A percentile compares a stretch with the other conserved stretches of the same genome.
These are phyloP conservation scores for Rhodotorula babjevae DNA, from an alignment of 768 basidiomycete species.

Conservation along the genomic window DNA sequence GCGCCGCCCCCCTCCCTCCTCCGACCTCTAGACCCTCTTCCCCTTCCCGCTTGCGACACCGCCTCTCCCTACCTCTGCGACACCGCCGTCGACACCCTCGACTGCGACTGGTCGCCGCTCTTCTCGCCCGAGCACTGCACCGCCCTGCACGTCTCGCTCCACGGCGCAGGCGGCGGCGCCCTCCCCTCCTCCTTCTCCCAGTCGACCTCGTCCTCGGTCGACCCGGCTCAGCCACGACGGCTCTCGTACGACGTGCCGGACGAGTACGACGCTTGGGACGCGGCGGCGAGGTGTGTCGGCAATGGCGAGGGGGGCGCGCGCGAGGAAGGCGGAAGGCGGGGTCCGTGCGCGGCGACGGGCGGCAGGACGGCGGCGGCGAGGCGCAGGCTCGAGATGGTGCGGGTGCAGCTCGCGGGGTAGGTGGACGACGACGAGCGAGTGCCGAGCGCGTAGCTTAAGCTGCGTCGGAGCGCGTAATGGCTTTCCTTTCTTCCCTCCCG, in stretches of 20 bases:
- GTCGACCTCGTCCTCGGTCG: not conserved
- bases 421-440: too few relatives aligned
- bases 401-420: not conserved
- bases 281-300: not conserved
- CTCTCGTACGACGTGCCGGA: slow-evolving; percentile 19
- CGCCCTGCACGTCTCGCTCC: not conserved
- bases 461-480: too few relatives aligned
- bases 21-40: not conserved
- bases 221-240: not conserved
- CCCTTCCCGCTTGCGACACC: not conserved
- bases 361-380: not conserved
- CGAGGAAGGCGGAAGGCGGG: too few relatives aligned
- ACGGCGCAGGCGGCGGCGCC: slow-evolving; percentile 6
- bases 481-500: too few relatives aligned
- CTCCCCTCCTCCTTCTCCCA: not conserved
- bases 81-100: not conserved
- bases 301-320: too few relatives aligned
- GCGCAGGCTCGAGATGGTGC: not conserved
- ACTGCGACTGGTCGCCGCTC: not conserved
- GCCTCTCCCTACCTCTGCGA: not conserved
- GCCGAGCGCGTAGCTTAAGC: too few relatives aligned
- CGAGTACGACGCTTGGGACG: slow-evolving; percentile 1
- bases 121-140: slow-evolving; percentile 10
- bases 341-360: not conserved
- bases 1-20: not conserved